Conservation (phyloP, 441 rosid genomes). For the Populus hybrid region DNA sequence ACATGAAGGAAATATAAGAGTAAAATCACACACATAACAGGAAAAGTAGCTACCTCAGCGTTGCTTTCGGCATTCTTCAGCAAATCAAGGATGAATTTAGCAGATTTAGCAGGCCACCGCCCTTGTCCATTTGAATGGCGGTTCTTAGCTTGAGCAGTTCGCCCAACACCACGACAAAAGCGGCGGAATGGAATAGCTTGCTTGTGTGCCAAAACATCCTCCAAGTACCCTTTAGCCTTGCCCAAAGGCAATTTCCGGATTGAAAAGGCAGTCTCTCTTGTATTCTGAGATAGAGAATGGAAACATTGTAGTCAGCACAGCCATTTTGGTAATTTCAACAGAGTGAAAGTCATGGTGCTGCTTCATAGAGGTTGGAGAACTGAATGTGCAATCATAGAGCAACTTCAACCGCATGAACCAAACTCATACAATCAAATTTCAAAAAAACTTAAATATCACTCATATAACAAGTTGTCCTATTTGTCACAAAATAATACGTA, state of each 20-base stretch:
- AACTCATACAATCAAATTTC: not conserved
- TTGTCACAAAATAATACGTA: not conserved
- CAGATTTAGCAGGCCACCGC: too few relatives aligned
- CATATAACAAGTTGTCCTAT: not conserved
- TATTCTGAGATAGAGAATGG: constrained; percentile 43
- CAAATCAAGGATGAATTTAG: too few relatives aligned
- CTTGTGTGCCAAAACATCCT: too few relatives aligned
- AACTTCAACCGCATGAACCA: not conserved
- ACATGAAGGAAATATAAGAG: not conserved
- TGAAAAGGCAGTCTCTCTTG: constrained; percentile 83
- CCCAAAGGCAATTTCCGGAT: constrained; percentile 32
- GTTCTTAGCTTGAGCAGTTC: too few relatives aligned
- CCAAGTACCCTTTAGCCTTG: too few relatives aligned
- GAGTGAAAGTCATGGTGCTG: not conserved
- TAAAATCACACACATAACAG: not conserved
- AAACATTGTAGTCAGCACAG: not conserved
- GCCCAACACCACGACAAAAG: too few relatives aligned
- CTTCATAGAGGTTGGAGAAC: not conserved
- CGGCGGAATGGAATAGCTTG: too few relatives aligned
- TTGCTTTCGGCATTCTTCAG: too few relatives aligned
- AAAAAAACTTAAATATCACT: not conserved
- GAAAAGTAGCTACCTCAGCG: not conserved
- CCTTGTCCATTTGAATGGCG: too few relatives aligned
- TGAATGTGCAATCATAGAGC: not conserved
- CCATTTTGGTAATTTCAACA: not conserved